Conservation (phyloP, 192 early-diverging fungal species). For the Coemansia sp. region DNA sequence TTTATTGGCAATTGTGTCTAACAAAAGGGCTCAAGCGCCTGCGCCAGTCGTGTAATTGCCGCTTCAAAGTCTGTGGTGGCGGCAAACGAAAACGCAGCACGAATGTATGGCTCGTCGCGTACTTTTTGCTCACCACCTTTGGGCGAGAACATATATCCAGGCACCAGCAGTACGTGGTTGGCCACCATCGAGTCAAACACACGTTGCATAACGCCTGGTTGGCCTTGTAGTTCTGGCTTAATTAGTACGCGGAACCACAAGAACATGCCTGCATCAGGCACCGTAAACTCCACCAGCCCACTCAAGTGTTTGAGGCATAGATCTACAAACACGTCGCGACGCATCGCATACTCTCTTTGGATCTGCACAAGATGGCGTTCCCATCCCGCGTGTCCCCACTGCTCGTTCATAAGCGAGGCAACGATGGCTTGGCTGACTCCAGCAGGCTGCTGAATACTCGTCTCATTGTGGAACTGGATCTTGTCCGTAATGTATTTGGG, state of each 20-base stretch:
- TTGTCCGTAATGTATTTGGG: slow-evolving; percentile 69
- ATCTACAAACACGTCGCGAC: slow-evolving; percentile 67
- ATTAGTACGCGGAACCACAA: slow-evolving; percentile 73
- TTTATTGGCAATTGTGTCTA: too few relatives aligned
- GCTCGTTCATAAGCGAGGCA: slow-evolving; percentile 63
- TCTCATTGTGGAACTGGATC: slow-evolving; percentile 79
- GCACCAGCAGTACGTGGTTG: slow-evolving; percentile 70
- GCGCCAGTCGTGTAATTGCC: slow-evolving; percentile 61
- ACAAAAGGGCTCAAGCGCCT: slow-evolving; percentile 51
- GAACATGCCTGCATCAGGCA: slow-evolving; percentile 86
- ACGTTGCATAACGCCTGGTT: slow-evolving; percentile 57
- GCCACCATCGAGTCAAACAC: slow-evolving; percentile 63
- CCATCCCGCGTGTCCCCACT: slow-evolving; percentile 85
- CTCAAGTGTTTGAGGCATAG: slow-evolving; percentile 62
- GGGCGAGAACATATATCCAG: slow-evolving; percentile 63
- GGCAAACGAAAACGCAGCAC: slow-evolving; percentile 71
- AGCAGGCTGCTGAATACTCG: slow-evolving; percentile 80
- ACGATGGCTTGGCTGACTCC: slow-evolving; percentile 79
- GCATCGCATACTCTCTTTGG: slow-evolving; percentile 70
- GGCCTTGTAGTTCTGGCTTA: slow-evolving; percentile 35
- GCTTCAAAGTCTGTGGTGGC: slow-evolving; percentile 61
- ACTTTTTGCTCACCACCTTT: slow-evolving; percentile 47
- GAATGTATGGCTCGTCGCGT: slow-evolving; percentile 58
- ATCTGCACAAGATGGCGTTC: slow-evolving; percentile 67
- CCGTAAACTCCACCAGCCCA: slow-evolving; percentile 59